Evolutionary conservation across 805 yeast genomes (phyloP), one percentile per base, ranked within the genome.

Genomic region (Suhomyces sp.): DNA sequence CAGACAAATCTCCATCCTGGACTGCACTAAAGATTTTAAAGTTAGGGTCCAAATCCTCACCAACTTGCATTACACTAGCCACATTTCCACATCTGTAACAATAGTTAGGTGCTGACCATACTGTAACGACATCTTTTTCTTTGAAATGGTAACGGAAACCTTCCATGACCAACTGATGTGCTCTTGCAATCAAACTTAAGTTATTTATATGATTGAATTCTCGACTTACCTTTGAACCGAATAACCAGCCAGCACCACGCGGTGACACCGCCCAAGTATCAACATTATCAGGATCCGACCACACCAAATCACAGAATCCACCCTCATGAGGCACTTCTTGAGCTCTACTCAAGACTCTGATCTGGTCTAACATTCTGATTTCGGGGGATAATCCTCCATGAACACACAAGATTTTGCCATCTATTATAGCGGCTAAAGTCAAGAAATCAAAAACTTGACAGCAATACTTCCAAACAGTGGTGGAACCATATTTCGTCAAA

Each of bases 241-340:
- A 91, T 35, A 91, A 66, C 98, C 98, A 91, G 9, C 98, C 98
- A 0, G 98, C 98, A 43, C 98, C 98, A 55, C 98, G 76, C 20
- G 97, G 96, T 18, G 95, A 83, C 14, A 93, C 96, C 15, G 95
- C 96, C 98, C 98, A 91, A 9, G 96, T 87, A 50, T 88, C 96
- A 28, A 90, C 96, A 53, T 90, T 90, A 58, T 91, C 98, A 2
- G 98, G 98, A 56, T 91, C 98, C 14, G 95, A 83, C 98, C 98
- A 91, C 25, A 91, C 90, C 51, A 91, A 75, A 61, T 91, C 98
- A 56, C 97, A 93, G 60, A 91, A 91, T 2, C 97, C 98, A 49
- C 98, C 98, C 65, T 91, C 98, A 59, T 93, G 98, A 3, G 98
- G 98, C 31, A 91, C 96, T 63, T 91, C 98, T 63, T 91, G 98